phyloP scores from a whole-genome alignment of 2,329 filamentous ascomycete genomes.

The Colletotrichum camelliae region DNA sequence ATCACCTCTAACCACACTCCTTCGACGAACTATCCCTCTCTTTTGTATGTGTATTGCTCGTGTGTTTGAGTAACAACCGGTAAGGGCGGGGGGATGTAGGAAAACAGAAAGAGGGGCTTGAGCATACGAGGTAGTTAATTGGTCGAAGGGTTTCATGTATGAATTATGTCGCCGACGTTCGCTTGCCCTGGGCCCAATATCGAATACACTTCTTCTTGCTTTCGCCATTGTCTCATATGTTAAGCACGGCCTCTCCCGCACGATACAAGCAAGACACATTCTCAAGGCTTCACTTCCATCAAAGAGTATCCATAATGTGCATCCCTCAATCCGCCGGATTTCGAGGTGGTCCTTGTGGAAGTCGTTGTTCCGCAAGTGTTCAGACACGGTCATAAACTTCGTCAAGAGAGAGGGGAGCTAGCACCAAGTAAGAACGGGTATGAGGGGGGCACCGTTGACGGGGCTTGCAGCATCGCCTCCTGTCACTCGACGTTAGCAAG shows the following conservation, averaged over 20 bases:
- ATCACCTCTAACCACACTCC: not conserved
- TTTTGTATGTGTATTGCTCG: not conserved
- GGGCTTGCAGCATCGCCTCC: not conserved
- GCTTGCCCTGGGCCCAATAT: not conserved
- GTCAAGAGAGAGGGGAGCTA: not conserved
- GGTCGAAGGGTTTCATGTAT: not conserved
- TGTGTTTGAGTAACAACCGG: not conserved
- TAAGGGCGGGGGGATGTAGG: not conserved
- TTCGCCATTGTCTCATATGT: not conserved
- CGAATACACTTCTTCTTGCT: accelerated
- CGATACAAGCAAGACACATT: not conserved
- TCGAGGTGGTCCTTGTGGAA: not conserved
- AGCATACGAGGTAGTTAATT: not conserved
- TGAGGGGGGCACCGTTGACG: not conserved
- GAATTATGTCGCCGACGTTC: not conserved
- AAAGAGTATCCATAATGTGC: not conserved
- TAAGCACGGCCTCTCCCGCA: accelerated
- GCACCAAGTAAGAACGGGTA: not conserved
- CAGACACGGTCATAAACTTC: not conserved
- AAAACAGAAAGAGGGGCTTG: not conserved
- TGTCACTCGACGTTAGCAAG: accelerated
- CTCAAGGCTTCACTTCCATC: accelerated
- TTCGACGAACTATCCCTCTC: not conserved
- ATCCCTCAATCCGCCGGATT: not conserved
- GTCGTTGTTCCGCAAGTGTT: not conserved